Percentiles rank a stretch among this genome's conserved stretches.
Conservation (phyloP, 495 filamentous ascomycete species). For the Aspergillus biplanus region DNA sequence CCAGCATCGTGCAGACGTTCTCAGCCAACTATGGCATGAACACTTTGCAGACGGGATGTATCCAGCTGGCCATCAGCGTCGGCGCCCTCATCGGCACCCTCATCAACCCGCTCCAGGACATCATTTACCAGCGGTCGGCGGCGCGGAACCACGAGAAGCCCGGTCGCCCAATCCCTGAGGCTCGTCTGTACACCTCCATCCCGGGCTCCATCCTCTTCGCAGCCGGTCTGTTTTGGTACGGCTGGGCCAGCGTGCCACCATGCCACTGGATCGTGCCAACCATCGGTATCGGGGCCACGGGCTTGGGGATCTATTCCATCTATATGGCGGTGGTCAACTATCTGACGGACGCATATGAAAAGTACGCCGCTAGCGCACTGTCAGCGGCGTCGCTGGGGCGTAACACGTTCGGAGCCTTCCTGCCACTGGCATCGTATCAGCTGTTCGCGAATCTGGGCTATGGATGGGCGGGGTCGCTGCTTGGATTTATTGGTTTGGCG, state of each 20-base stretch:
- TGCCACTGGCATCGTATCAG: constrained; percentile 42
- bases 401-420: constrained; percentile 39
- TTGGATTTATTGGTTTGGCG: constrained; percentile 44
- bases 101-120: constrained; percentile 46
- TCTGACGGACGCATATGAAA: constrained; percentile 50
- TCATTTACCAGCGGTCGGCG: constrained; percentile 39
- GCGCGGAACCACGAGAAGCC: constrained; percentile 32
- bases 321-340: constrained; percentile 55
- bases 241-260: constrained; percentile 37
- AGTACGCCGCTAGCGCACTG: constrained; percentile 43
- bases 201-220: constrained; percentile 47
- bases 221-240: constrained; percentile 47
- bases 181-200: constrained; percentile 44
- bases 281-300: constrained; percentile 35
- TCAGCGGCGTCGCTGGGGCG: constrained; percentile 39
- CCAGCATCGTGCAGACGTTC: constrained; percentile 45
- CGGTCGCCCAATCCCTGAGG: constrained; percentile 42
- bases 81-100: constrained; percentile 46
- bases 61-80: constrained; percentile 48
- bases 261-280: constrained; percentile 49
- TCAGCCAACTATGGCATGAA: constrained; percentile 41
- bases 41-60: constrained; percentile 35
- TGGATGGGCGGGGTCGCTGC: constrained; percentile 48
- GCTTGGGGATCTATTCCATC: constrained; percentile 49
- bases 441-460: constrained; percentile 46